Base-by-base conservation (phyloP, 257 asterid genomes). In the Mentha longifolia region DNA sequence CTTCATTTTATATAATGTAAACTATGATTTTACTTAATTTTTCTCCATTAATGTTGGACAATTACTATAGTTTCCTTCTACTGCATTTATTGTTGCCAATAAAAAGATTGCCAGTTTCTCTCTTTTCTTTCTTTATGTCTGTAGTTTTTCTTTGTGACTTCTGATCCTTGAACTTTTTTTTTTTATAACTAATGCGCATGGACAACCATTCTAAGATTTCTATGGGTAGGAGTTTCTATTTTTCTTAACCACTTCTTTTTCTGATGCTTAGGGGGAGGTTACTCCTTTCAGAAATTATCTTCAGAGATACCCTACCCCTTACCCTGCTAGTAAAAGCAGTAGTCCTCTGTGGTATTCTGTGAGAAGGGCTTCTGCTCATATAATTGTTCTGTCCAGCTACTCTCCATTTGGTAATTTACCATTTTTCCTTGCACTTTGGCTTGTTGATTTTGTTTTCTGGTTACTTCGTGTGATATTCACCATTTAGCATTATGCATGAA, bases 351-450 rank as follows among this genome's bases (percentile, higher is more conserved):
- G 99, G 99, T 94, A 94, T 83, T 87, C 99, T 47, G 80, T 94
- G 78, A 89, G 97, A 79, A 86, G 99, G 75, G 98, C 93, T 68
- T 91, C 97, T 62, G 95, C 98, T 76, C 98, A 94, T 73, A 86
- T 94, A 55, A 94, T 94, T 73, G 93, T 91, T 81, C 85, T 94
- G 67, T 91, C 97, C 80, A 94, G 96, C 96, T 94, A 94, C 85
- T 94, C 99, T 66, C 89, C 99, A 61, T 94, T 87, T 70, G 99
- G 99, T 94, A 86, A 81, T 71, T 76, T 73, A 15, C 12, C 33
- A 6, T 62, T 70, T 42, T 6, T 59, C 3, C 37, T 45, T 62
- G 13, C 62, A 28, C 7, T 5, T 54, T 61, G 39, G 28, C 41
- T 22, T 54, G 25, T 41, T 72, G 41, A 37, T 72, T 72, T 71